These are phyloP conservation scores for Tylopilus rubrobrunneus DNA, from an alignment of 768 basidiomycete species.

Conservation along the genomic window DNA sequence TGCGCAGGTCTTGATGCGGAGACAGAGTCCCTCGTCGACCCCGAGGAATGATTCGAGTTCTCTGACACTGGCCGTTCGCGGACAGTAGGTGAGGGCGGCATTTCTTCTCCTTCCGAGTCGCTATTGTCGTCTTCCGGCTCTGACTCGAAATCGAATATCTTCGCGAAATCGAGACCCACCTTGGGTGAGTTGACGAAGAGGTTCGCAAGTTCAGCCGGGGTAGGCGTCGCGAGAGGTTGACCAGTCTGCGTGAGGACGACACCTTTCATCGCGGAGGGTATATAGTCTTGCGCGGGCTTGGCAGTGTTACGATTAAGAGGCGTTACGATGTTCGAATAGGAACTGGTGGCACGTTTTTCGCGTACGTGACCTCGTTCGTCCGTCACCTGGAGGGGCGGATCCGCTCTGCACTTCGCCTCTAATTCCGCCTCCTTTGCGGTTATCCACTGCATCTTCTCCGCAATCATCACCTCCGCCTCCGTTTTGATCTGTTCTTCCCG, in stretches of 20 bases:
- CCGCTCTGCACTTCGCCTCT: constrained; percentile 47
- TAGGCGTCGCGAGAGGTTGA: constrained; percentile 67
- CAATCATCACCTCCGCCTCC: constrained; percentile 42
- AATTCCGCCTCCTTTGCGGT: constrained; percentile 51
- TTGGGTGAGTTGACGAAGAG: constrained; percentile 68
- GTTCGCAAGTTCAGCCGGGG: constrained; percentile 59
- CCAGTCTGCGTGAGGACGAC: constrained; percentile 79
- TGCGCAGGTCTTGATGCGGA: constrained; percentile 8
- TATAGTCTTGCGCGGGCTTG: constrained; percentile 24
- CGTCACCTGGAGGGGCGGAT: constrained; percentile 42
- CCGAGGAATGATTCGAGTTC: no score
- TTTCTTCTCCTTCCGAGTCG: constrained; percentile 25
- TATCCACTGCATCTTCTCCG: constrained; percentile 46
- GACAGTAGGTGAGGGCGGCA: constrained; percentile 48
- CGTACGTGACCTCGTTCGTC: constrained; percentile 26
- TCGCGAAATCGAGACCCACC: constrained; percentile 70
- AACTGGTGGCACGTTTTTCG: constrained; percentile 13
- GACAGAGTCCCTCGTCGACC: no score
- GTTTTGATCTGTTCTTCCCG: constrained; percentile 48
- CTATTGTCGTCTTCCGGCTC: constrained; percentile 29
- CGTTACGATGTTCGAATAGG: constrained; percentile 39
- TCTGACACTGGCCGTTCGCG: constrained; percentile 34
- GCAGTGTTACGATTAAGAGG: constrained; percentile 42
- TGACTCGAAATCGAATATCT: constrained; percentile 66
- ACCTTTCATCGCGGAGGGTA: constrained; percentile 65